These are phyloP conservation scores for Saturnispora bothae DNA, from an alignment of 805 yeast genomes.

Conservation along the genomic window DNA sequence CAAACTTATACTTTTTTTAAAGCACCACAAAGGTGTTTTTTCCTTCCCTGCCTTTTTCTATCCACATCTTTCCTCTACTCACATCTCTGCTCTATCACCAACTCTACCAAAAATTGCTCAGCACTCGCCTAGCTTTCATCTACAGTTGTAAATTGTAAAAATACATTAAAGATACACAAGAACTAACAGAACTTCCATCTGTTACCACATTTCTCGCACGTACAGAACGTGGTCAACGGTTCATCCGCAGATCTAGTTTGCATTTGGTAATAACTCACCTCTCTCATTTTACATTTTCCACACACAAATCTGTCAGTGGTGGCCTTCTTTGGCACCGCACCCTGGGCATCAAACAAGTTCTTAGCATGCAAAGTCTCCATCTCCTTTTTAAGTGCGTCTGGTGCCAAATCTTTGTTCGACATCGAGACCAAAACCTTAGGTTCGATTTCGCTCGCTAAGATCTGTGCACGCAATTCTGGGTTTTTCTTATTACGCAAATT, in stretches of 20 bases:
- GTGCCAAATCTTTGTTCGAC: slow-evolving; percentile 94
- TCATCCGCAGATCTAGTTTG: slow-evolving; percentile 99
- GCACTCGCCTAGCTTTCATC: too few relatives aligned
- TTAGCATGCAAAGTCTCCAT: slow-evolving; percentile 77
- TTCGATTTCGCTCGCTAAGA: slow-evolving; percentile 55
- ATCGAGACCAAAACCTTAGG: slow-evolving; percentile 62
- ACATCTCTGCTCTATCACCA: too few relatives aligned
- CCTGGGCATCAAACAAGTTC: slow-evolving; percentile 92
- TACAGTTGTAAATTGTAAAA: too few relatives aligned
- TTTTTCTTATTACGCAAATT: slow-evolving; percentile 84
- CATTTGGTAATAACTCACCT: slow-evolving; percentile 93
- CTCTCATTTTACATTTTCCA: slow-evolving; percentile 95
- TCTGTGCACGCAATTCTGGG: slow-evolving; percentile 66
- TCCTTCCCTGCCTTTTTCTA: too few relatives aligned
- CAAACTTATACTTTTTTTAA: too few relatives aligned
- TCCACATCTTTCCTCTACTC: too few relatives aligned
- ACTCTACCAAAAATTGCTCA: too few relatives aligned
- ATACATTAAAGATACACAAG: too few relatives aligned
- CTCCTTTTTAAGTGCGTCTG: slow-evolving; percentile 78
- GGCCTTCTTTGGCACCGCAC: slow-evolving; percentile 92
- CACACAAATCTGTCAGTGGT: slow-evolving; percentile 94
- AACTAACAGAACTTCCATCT: slow-evolving; percentile 88
- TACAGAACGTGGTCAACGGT: slow-evolving; percentile 95
- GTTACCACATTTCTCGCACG: slow-evolving; percentile 95
- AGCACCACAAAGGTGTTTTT: too few relatives aligned